phyloP scores from a whole-genome alignment of 305 asterid species.

The Solanum hybrid region DNA sequence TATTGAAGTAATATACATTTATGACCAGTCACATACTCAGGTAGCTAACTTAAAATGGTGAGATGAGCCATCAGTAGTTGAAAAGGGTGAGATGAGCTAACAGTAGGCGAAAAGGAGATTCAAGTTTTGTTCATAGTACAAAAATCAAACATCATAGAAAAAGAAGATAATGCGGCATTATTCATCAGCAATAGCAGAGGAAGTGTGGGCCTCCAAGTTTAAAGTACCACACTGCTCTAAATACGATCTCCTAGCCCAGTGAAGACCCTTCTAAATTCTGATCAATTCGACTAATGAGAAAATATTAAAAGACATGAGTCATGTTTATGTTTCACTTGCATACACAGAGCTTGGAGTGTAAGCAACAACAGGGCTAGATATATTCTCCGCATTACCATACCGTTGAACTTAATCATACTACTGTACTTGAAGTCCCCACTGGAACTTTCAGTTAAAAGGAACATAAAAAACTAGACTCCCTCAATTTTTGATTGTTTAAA shows the following conservation, averaged over 20 bases:
- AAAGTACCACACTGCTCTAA: not conserved
- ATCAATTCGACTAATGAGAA: not conserved
- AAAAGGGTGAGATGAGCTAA: not conserved
- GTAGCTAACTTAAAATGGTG: not conserved
- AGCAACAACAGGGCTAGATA: not conserved
- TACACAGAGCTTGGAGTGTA: not conserved
- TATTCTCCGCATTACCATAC: not conserved
- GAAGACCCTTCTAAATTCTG: not conserved
- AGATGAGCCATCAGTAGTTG: not conserved
- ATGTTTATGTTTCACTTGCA: not conserved
- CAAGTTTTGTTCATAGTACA: not conserved
- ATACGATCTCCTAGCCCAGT: not conserved
- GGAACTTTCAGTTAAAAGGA: not conserved
- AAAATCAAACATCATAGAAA: not conserved
- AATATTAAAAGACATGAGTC: not conserved
- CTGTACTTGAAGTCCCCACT: not conserved
- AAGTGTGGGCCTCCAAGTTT: not conserved
- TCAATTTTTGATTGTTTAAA: conserved; percentile 30
- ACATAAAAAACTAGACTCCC: conserved; percentile 12
- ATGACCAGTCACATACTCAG: not conserved
- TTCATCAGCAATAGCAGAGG: not conserved
- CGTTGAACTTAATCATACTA: not conserved
- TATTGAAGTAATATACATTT: not conserved
- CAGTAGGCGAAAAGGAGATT: not conserved
- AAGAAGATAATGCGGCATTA: not conserved